Conservation (phyloP, 257 asterid genomes). For the Schizonepeta tenuifolia region DNA sequence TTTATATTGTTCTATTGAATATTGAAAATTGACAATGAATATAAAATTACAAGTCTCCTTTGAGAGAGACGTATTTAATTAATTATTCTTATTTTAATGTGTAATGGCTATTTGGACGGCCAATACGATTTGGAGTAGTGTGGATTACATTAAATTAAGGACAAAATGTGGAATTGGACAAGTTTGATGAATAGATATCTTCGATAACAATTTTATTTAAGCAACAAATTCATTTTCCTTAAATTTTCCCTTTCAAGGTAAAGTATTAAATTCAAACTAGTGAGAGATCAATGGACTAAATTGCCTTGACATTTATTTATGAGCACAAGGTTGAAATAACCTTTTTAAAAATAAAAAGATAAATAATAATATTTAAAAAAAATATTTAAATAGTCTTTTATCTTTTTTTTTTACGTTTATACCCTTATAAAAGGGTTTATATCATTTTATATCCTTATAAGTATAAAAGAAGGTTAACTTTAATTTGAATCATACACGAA, state of each 20-base stretch:
- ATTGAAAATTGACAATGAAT: background rate
- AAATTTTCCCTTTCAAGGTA: background rate
- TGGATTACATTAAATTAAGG: background rate
- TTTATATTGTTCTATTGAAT: background rate
- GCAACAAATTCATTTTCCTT: background rate
- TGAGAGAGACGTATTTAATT: slow-evolving; percentile 25
- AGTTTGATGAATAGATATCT: background rate
- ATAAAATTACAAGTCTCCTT: slow-evolving; percentile 11
- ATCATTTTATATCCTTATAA: too few species aligned
- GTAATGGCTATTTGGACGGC: slow-evolving; percentile 33
- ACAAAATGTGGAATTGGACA: slow-evolving; percentile 31
- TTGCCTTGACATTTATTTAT: background rate
- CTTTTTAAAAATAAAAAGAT: too few species aligned
- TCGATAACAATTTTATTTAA: background rate
- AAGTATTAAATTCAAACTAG: background rate
- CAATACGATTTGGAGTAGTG: background rate
- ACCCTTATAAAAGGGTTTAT: too few species aligned
- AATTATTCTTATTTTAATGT: slow-evolving; percentile 12
- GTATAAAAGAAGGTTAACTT: too few species aligned
- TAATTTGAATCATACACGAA: too few species aligned
- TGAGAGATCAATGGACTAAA: background rate
- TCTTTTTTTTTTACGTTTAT: too few species aligned
- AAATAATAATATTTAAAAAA: too few species aligned
- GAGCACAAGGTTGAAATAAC: too few species aligned
- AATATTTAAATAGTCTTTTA: too few species aligned